Base-by-base conservation (phyloP, 495 filamentous ascomycete species). In the Rhypophila decipiens region DNA sequence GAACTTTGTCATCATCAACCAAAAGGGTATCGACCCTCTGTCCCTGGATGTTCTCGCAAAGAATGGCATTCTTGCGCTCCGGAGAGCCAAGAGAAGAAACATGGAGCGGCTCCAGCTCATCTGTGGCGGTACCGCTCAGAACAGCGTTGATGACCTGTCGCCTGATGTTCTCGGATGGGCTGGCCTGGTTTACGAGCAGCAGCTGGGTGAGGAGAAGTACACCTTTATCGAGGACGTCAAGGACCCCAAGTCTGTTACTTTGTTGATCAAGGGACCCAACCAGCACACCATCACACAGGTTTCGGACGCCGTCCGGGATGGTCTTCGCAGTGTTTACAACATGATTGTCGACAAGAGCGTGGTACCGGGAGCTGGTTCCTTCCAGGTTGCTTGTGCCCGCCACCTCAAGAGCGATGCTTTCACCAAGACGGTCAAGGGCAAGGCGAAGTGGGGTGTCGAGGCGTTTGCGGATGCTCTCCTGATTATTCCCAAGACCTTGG, bases 221-320 rank as follows among this genome's bases (percentile, higher is more conserved):
- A 98, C 93, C 13, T 98, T 98, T 56, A 79, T 98, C 52, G 94
- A 97, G 67, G 94, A 98, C 48, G 93, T 98, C 55, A 97, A 96
- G 76, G 87, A 97, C 42, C 87, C 93, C 42, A 98, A 97, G 74
- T 96, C 94, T 4, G 94, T 97, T n/a, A 98, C 93, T 17, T 74
- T 98, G 11, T 76, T 98, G 46, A 96, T 98, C 73, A 98, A 98
- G 74, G 93, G 93, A 5, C 93, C 93, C 34, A 98, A 98, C 69
- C 73, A 80, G 57, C 93, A 98, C 68, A 97, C 94, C 39, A 97
- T 98, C 59, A 83, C 84, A 22, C 93, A 98, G 62, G 87, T 98
- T 47, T 90, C 87, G 49, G 93, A 98, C 66, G 93, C 93, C 5
- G 93, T 98, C n/a, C 85, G 93, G 22, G 93, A 98, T 61, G 94